Conservation (phyloP, 768 basidiomycete species). For the Lyophyllum semitale region DNA sequence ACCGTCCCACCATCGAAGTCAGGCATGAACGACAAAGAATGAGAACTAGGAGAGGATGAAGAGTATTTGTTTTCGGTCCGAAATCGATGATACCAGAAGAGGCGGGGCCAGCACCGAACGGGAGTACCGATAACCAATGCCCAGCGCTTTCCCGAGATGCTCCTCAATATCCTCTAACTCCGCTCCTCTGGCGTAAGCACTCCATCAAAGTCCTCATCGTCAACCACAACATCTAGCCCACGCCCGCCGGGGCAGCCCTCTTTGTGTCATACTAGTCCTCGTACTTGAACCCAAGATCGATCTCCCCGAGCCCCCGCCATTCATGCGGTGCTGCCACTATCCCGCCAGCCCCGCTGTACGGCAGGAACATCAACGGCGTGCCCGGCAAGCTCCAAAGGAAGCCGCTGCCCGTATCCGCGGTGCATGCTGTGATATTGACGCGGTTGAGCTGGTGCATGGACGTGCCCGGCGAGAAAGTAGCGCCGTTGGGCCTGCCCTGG, state of each 20-base stretch:
- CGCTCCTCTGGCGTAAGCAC: conserved; percentile 79
- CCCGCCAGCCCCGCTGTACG: conserved; percentile 42
- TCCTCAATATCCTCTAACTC: conserved; percentile 78
- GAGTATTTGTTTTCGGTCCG: conserved; percentile 59
- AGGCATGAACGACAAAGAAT: conserved; percentile 52
- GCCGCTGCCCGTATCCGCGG: conserved; percentile 31
- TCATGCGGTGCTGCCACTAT: conserved; percentile 47
- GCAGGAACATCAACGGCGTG: conserved; percentile 54
- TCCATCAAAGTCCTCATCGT: conserved; percentile 87
- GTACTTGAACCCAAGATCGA: conserved; percentile 39
- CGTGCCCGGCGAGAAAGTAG: conserved; percentile 54
- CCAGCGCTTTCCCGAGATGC: conserved; percentile 44
- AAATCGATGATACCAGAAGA: conserved; percentile 77
- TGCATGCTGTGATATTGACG: conserved; percentile 33
- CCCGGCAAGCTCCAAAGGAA: conserved; percentile 67
- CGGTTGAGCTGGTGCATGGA: conserved; percentile 45
- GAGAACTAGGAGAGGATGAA: conserved; percentile 41
- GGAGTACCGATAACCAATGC: conserved; percentile 69
- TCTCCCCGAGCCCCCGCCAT: conserved; percentile 23
- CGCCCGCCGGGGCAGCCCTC: conserved; percentile 13
- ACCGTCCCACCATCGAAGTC: conserved; percentile 23
- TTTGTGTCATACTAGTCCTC: conserved; percentile 34
- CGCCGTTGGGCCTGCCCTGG: conserved; percentile 63
- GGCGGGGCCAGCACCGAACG: conserved; percentile 81
- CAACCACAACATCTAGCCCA: conserved; percentile 48